Evolutionary conservation across 1,284 basidiomycete genomes (phyloP), one percentile per base, ranked within the genome.

Genomic region (Xerocomus alliaceus): DNA sequence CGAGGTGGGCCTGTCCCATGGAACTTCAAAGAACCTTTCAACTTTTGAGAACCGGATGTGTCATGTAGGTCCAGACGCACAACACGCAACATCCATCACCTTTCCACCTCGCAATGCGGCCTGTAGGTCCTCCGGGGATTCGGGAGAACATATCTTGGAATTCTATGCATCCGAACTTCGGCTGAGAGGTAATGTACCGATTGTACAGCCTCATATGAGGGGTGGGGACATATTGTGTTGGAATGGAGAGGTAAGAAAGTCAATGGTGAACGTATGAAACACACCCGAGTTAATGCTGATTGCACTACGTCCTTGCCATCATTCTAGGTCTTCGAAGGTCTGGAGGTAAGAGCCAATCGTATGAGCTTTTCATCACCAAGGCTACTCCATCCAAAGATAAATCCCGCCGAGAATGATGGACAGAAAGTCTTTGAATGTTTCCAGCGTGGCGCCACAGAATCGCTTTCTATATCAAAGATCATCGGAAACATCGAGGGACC

Each of bases 101-200:
- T 39, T 70, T 51, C 49, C 69, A 26, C n/a, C 51, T 50, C 24
- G n/a, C 31, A 44, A 20, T 29, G 10, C 44, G 22, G 48, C 32
- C 31, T 52, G 54, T 56, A 44, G 1, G 42, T 39, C 62, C n/a
- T 26, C 58, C 13, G 46, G 54, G 31, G 37, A 49, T 24, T 24
- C 39, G 32, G 32, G 41, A 49, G 42, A 63, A 86, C 46, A 56
- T 44, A 31, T 54, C 17, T 34, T 71, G 29, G 78, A 82, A 10
- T 87, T 95, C 61, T 89, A 85, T 69, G 88, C 88, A 1, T 93
- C 93, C 2, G 93, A 96, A 64, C 82, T 97, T 46, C 86, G 87
- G 56, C 78, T 97, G 44, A 81, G 95, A 65, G 95, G 95, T 0
- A 74, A 82, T 11, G 62, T 67, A 12, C 79, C 83, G 1, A 79